These are phyloP conservation scores for Nakazawaea pomicola DNA, from an alignment of 805 yeast genomes.

Conservation along the genomic window DNA sequence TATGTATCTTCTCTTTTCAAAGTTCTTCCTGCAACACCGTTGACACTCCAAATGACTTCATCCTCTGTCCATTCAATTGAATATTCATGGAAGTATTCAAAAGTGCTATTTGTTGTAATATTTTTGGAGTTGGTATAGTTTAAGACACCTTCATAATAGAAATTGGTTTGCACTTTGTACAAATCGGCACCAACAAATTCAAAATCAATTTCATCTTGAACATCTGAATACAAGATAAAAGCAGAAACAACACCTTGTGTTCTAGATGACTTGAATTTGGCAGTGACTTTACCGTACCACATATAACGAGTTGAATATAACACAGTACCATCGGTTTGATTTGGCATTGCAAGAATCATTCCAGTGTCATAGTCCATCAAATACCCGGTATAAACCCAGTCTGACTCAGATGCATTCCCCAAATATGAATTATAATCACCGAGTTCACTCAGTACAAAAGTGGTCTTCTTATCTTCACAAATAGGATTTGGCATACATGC, in stretches of 20 bases:
- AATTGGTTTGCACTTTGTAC: slow-evolving; percentile 68
- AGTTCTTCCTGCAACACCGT: slow-evolving; percentile 64
- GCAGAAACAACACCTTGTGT: slow-evolving; percentile 80
- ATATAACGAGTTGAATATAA: slow-evolving; percentile 71
- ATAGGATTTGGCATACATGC: slow-evolving; percentile 88
- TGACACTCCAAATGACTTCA: slow-evolving; percentile 62
- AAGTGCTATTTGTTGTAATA: slow-evolving; percentile 46
- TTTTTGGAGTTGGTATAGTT: slow-evolving; percentile 58
- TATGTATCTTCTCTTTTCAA: slow-evolving; percentile 55
- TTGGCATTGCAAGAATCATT: slow-evolving; percentile 72
- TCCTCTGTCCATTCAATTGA: slow-evolving; percentile 82
- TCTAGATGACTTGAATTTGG: slow-evolving; percentile 68
- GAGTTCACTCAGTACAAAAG: slow-evolving; percentile 31
- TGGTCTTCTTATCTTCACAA: slow-evolving; percentile 46
- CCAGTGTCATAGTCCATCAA: slow-evolving; percentile 50
- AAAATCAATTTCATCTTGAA: slow-evolving; percentile 85
- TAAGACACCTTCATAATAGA: slow-evolving; percentile 68
- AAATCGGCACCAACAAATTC: slow-evolving; percentile 81
- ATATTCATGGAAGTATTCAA: slow-evolving; percentile 66
- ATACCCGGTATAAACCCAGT: slow-evolving; percentile 70
- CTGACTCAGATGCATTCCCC: slow-evolving; percentile 64
- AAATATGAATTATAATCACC: slow-evolving; percentile 27
- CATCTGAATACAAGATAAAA: slow-evolving; percentile 74
- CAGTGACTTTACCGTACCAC: slow-evolving; percentile 84
- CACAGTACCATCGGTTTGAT: slow-evolving; percentile 70